A percentile compares a stretch with the other conserved stretches of the same genome.
Evolutionary conservation across 2,329 filamentous ascomycete genomes (phyloP).

Genomic region (Fusarium burgessii): DNA sequence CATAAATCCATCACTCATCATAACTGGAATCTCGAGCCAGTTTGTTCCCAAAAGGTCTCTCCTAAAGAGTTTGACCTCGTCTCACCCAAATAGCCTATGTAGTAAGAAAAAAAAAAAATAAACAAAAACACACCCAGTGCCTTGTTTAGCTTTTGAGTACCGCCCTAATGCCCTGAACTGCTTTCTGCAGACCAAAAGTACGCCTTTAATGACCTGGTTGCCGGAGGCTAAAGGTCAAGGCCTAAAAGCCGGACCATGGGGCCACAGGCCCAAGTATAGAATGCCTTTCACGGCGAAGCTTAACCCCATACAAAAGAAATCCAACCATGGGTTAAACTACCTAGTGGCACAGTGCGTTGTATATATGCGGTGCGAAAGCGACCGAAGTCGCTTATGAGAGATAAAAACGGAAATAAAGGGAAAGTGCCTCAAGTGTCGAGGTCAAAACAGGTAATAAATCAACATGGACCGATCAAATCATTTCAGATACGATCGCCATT

Average conservation of each 20-base stretch:
- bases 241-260: constrained; percentile 9
- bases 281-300: constrained; percentile 19
- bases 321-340: constrained; percentile 1
- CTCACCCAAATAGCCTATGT: not conserved
- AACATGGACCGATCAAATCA: constrained; percentile 2
- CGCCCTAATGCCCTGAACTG: constrained; percentile 30
- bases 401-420: constrained; percentile 1
- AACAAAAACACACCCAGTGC: constrained; percentile 29
- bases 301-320: constrained; percentile 34
- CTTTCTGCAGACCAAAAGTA: constrained; percentile 29
- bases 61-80: not conserved
- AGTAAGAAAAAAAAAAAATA: not conserved
- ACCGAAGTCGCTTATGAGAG: constrained; percentile 7
- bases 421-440: constrained; percentile 8
- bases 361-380: constrained; percentile 11
- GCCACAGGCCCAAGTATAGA: not conserved
- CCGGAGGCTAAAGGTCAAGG: not conserved
- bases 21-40: constrained; percentile 27
- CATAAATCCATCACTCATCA: constrained; percentile 43
- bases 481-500: constrained; percentile 51
- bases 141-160: constrained; percentile 34
- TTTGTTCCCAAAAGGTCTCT: constrained; percentile 18
- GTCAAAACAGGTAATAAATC: constrained; percentile 12
- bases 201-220: constrained; percentile 23
- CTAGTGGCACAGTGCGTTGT: not conserved